Percentiles rank a stretch among this genome's conserved stretches.
phyloP scores from a whole-genome alignment of 208 protist genomes.

The Leishmania turanica region DNA sequence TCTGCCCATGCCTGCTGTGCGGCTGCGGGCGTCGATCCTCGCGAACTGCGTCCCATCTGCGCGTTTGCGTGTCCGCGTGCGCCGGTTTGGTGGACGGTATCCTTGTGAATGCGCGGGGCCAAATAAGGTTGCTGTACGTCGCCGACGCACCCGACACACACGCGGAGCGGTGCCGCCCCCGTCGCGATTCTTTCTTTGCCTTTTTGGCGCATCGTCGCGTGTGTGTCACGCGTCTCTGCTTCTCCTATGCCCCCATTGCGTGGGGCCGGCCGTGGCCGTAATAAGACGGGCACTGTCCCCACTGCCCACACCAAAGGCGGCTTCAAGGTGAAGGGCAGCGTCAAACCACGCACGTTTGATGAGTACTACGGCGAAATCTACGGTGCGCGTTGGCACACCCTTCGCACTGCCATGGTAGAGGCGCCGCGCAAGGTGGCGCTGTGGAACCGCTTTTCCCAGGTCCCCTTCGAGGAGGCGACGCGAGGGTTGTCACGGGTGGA shows the following conservation, averaged over 20 bases:
- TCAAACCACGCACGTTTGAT: constrained; percentile 46
- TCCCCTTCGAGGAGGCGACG: constrained; percentile 66
- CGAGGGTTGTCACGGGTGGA: constrained; percentile 59
- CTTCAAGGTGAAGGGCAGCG: constrained; percentile 2
- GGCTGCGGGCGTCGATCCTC: background rate
- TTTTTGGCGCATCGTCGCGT: background rate
- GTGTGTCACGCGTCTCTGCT: background rate
- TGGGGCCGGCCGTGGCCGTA: constrained; percentile 1
- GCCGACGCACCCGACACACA: background rate
- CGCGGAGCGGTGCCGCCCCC: background rate
- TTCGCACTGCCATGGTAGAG: constrained; percentile 51
- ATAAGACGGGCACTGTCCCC: constrained; percentile 9
- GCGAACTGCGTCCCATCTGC: background rate
- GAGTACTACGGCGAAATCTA: constrained; percentile 73
- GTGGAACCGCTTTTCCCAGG: constrained; percentile 82
- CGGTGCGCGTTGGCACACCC: constrained; percentile 70
- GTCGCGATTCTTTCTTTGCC: background rate
- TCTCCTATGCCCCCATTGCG: constrained; percentile 13
- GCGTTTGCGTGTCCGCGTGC: background rate
- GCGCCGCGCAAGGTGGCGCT: constrained; percentile 62
- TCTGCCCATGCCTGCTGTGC: background rate
- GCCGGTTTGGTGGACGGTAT: background rate
- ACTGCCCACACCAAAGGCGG: constrained; percentile 13
- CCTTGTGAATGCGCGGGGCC: background rate
- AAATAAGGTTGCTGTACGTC: background rate